These are phyloP conservation scores for Chlorophyllum brunneum DNA, from an alignment of 768 basidiomycete species.

Conservation along the genomic window DNA sequence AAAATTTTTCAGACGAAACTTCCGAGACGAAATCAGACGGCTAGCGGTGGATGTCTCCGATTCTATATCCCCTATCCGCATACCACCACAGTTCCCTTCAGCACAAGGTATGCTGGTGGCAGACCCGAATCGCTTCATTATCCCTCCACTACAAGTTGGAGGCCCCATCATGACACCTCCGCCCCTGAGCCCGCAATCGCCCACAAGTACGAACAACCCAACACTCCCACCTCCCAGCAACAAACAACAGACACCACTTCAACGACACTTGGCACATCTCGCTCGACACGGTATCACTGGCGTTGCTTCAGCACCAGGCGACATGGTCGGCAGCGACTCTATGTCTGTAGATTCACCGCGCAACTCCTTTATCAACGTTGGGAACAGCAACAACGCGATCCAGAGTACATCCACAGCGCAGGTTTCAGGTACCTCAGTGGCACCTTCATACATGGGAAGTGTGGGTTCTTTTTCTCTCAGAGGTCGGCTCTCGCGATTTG, in stretches of 20 bases:
- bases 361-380: constrained; percentile 74
- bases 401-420: constrained; percentile 30
- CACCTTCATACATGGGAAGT: constrained; percentile 62
- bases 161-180: constrained; percentile 41
- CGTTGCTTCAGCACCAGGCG: constrained; percentile 74
- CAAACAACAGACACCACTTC: constrained; percentile 68
- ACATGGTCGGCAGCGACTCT: constrained; percentile 53
- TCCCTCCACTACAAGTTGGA: constrained; percentile 53
- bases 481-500: constrained; percentile 73
- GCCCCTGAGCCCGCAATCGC: constrained; percentile 25
- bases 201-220: constrained; percentile 22
- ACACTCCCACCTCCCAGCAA: constrained; percentile 29
- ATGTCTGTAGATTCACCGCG: constrained; percentile 66
- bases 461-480: constrained; percentile 58
- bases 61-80: constrained; percentile 32
- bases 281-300: constrained; percentile 82
- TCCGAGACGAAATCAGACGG: constrained; percentile 75
- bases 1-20: constrained; percentile 81
- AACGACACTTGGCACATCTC: constrained; percentile 76
- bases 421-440: constrained; percentile 54
- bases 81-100: constrained; percentile 36
- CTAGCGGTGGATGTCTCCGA: constrained; percentile 57
- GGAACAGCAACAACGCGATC: constrained; percentile 38
- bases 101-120: constrained; percentile 4
- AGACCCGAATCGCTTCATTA: constrained; percentile 37